phyloP scores from a whole-genome alignment of 768 basidiomycete species.

The Agrocybe chaxingu region DNA sequence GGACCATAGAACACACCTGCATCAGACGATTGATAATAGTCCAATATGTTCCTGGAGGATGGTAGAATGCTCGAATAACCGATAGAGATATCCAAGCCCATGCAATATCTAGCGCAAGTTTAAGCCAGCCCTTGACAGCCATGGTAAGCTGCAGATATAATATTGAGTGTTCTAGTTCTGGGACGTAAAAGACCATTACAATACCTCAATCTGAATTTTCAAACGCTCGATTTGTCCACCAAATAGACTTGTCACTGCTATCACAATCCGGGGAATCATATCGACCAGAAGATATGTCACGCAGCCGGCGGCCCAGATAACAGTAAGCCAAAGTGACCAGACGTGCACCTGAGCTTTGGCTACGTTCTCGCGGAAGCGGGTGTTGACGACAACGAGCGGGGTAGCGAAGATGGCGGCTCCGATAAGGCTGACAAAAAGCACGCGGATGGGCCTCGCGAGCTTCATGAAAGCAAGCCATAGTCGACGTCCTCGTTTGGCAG shows the following conservation, averaged over 20 bases:
- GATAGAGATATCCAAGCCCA: conserved; percentile 79
- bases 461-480: conserved; percentile 68
- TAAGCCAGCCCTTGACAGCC: conserved; percentile 71
- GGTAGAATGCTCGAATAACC: conserved; percentile 51
- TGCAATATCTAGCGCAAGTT: conserved; percentile 59
- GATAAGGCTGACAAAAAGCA: conserved; percentile 53
- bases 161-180: background rate
- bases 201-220: conserved; percentile 67
- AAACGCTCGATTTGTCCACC: conserved; percentile 64
- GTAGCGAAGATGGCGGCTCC: conserved; percentile 65
- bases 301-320: conserved; percentile 63
- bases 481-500: conserved; percentile 60
- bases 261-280: conserved; percentile 52
- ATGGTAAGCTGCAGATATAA: conserved; percentile 46
- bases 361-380: conserved; percentile 50
- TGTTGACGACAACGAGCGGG: conserved; percentile 64
- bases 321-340: conserved; percentile 67
- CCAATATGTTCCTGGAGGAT: conserved; percentile 70
- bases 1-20: conserved; percentile 42
- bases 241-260: conserved; percentile 49
- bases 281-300: conserved; percentile 65
- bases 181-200: background rate
- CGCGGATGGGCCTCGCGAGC: conserved; percentile 56
- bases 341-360: conserved; percentile 56
- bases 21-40: conserved; percentile 63